Percentiles rank a stretch among this genome's conserved stretches.
These are phyloP conservation scores for Coniochaeta sp. DNA, from an alignment of 2,329 filamentous ascomycete genomes.

Conservation along the genomic window DNA sequence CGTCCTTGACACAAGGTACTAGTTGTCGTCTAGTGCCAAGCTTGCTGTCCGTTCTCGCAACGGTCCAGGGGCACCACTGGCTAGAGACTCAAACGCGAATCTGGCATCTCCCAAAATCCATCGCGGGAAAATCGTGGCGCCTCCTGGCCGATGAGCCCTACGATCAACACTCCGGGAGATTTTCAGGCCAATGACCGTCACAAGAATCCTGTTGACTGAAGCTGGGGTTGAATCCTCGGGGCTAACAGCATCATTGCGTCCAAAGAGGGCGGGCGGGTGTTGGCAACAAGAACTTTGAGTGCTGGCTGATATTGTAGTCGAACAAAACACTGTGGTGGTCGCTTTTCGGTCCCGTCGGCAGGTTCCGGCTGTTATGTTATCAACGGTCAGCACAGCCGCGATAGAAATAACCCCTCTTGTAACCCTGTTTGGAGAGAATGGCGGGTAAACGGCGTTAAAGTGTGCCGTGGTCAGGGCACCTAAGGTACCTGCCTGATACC, in stretches of 20 bases:
- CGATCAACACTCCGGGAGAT: neutral
- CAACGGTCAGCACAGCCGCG: constrained; percentile 12
- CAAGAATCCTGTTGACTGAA: constrained; percentile 17
- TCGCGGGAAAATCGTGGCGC: neutral
- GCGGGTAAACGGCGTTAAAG: neutral
- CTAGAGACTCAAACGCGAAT: too few relatives aligned
- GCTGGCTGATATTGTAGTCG: neutral
- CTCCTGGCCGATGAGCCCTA: neutral
- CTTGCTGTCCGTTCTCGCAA: neutral
- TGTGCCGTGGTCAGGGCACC: neutral
- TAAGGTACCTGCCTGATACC: neutral
- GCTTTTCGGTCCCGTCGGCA: neutral
- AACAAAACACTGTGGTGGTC: neutral
- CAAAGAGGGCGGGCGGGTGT: neutral
- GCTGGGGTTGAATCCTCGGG: neutral
- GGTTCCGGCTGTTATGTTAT: neutral
- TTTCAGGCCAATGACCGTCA: constrained; percentile 9
- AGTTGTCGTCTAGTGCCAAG: neutral
- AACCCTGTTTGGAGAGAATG: neutral
- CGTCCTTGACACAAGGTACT: neutral
- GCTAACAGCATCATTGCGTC: neutral
- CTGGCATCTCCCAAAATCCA: neutral
- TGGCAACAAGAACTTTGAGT: neutral
- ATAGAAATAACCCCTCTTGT: constrained; percentile 12
- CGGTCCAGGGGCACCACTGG: neutral